A percentile compares a stretch with the other conserved stretches of the same genome.
phyloP scores from a whole-genome alignment of 108 stramenopile species.

The Pseudonitzschia multistriata region DNA sequence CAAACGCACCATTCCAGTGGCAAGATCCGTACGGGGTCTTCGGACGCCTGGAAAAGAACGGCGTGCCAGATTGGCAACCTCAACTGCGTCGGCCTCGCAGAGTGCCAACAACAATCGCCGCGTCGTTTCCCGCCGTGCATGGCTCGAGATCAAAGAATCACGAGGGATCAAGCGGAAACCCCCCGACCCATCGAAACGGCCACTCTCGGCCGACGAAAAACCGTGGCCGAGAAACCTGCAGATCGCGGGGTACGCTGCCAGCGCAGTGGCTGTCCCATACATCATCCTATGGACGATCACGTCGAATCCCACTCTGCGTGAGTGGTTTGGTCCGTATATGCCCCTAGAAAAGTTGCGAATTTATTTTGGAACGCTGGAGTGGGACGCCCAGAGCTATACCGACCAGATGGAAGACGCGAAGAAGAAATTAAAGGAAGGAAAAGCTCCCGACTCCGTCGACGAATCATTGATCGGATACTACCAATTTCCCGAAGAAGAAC shows the following conservation, averaged over 20 bases:
- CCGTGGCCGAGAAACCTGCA: conserved; percentile 39
- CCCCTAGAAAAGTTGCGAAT: conserved; percentile 27
- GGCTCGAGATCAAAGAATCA: conserved; percentile 24
- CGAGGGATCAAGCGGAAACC: conserved; percentile 9
- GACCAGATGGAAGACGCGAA: conserved; percentile 9
- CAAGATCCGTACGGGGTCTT: background rate
- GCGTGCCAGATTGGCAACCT: background rate
- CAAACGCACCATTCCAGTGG: background rate
- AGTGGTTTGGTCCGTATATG: conserved; percentile 21
- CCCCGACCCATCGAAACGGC: conserved; percentile 10
- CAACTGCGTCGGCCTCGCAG: conserved; percentile 1
- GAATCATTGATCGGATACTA: conserved; percentile 10
- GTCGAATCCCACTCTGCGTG: conserved; percentile 29
- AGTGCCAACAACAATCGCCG: conserved; percentile 6
- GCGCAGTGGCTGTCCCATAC: conserved; percentile 28
- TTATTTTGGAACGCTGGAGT: conserved; percentile 35
- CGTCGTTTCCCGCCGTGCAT: conserved; percentile 29
- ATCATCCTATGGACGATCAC: conserved; percentile 28
- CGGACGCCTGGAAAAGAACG: background rate
- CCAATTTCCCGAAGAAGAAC: conserved; percentile 27
- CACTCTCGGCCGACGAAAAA: conserved; percentile 18
- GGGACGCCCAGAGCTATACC: conserved; percentile 24
- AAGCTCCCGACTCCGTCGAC: conserved; percentile 1
- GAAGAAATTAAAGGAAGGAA: background rate
- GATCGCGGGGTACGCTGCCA: conserved; percentile 33